phyloP scores from a whole-genome alignment of 1,139 yeast genomes.

The Blastobotrys ciferrii region DNA sequence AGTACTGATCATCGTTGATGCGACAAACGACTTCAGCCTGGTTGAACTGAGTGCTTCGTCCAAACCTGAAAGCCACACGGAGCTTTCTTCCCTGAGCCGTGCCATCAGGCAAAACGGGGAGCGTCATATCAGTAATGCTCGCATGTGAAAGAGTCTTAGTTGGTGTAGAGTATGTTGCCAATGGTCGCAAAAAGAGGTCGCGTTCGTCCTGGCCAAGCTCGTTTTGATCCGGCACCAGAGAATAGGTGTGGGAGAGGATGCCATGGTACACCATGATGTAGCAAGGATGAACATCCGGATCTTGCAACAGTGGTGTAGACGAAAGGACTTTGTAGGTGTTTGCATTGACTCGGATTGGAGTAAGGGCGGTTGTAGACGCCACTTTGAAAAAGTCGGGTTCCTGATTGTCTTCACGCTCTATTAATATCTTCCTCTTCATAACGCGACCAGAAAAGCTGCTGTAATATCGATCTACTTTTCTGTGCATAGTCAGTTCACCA shows the following conservation, averaged over 20 bases:
- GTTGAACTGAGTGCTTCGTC: slow-evolving; percentile 1
- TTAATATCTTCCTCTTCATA: neutral
- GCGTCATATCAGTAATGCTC: slow-evolving; percentile 23
- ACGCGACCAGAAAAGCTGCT: neutral
- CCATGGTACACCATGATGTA: slow-evolving; percentile 26
- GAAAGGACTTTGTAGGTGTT: slow-evolving; percentile 26
- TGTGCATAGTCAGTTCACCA: neutral
- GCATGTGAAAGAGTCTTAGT: slow-evolving; percentile 22
- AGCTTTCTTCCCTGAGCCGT: neutral
- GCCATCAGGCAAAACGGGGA: neutral
- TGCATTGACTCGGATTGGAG: slow-evolving; percentile 22
- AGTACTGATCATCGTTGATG: slow-evolving; percentile 7
- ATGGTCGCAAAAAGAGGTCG: slow-evolving; percentile 18
- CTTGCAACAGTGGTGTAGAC: slow-evolving; percentile 15
- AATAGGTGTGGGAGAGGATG: slow-evolving; percentile 22
- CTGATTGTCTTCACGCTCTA: neutral
- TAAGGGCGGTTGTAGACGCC: slow-evolving; percentile 16
- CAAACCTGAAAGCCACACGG: slow-evolving; percentile 3
- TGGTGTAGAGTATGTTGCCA: slow-evolving; percentile 22
- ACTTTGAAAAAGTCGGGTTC: slow-evolving; percentile 3
- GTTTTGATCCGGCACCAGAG: slow-evolving; percentile 20
- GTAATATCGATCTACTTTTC: neutral
- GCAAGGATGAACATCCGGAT: slow-evolving; percentile 16
- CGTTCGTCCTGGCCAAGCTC: neutral
- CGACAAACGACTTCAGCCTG: slow-evolving; percentile 1